These are phyloP conservation scores for Pestalotiopsis sp. DNA, from an alignment of 2,329 filamentous ascomycete species.

Conservation along the genomic window DNA sequence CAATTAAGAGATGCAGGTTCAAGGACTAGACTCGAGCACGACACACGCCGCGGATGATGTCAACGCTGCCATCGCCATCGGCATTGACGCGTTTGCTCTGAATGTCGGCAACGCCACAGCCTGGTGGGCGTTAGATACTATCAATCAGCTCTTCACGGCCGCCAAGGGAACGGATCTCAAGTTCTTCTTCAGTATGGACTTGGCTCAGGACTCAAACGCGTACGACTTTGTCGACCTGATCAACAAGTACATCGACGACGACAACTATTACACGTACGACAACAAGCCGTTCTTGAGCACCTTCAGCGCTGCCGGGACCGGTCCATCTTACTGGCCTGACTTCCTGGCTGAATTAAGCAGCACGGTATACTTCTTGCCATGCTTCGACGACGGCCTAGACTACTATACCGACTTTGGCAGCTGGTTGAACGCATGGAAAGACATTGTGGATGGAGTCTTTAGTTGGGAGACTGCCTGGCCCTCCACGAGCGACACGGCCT, in stretches of 20 bases:
- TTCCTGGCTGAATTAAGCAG: conserved; percentile 28
- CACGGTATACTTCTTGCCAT: conserved; percentile 37
- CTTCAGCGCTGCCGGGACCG: conserved; percentile 28
- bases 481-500: conserved; percentile 22
- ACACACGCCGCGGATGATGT: conserved; percentile 25
- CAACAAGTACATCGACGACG: conserved; percentile 25
- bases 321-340: conserved; percentile 27
- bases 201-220: conserved; percentile 28
- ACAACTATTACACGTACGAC: conserved; percentile 32
- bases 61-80: conserved; percentile 30
- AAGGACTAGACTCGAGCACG: background rate
- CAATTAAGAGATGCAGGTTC: background rate
- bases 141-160: conserved; percentile 34
- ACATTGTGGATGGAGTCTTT: conserved; percentile 37
- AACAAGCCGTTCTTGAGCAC: conserved; percentile 34
- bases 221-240: conserved; percentile 28
- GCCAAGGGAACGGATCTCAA: conserved; percentile 33
- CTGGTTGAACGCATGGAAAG: conserved; percentile 33
- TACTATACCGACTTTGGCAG: conserved; percentile 33
- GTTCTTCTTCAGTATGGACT: conserved; percentile 40
- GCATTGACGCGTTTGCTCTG: conserved; percentile 37
- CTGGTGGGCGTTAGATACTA: conserved; percentile 26
- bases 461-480: conserved; percentile 43
- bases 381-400: conserved; percentile 30
- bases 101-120: conserved; percentile 33